Evolutionary conservation across 805 yeast species (phyloP).

Genomic region (Saccharomycopsis sp.): DNA sequence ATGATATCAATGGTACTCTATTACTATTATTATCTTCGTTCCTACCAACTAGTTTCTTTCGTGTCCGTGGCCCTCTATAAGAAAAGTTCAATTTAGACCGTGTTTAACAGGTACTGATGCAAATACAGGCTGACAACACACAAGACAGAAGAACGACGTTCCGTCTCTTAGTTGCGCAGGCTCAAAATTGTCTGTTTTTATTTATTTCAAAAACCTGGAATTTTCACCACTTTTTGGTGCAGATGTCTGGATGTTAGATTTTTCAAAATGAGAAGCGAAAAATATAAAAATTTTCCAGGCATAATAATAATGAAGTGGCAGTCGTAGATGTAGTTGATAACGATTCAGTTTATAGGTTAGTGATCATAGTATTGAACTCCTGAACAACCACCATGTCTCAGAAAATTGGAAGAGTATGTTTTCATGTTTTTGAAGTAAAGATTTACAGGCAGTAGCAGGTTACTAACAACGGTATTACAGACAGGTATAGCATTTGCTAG

Average conservation of each 20-base stretch:
- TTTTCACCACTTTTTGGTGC: background rate
- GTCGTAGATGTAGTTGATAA: too few relatives aligned
- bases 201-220: background rate
- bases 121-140: background rate
- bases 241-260: background rate
- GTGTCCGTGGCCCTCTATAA: background rate
- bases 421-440: background rate
- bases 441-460: background rate
- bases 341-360: background rate
- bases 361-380: background rate
- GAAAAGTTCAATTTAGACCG: background rate
- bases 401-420: slow-evolving; percentile 37
- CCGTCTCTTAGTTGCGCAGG: background rate
- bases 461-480: slow-evolving; percentile 24
- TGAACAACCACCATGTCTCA: slow-evolving; percentile 34
- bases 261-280: background rate
- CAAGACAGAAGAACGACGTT: too few relatives aligned
- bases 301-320: too few relatives aligned
- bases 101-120: background rate
- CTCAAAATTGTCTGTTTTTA: background rate
- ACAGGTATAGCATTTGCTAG: slow-evolving; percentile 75
- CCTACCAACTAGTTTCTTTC: background rate
- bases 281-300: background rate
- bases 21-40: background rate
- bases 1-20: too few relatives aligned